Conservation (phyloP, 129 eudicot species). For the Chrysanthemum seticuspe region DNA sequence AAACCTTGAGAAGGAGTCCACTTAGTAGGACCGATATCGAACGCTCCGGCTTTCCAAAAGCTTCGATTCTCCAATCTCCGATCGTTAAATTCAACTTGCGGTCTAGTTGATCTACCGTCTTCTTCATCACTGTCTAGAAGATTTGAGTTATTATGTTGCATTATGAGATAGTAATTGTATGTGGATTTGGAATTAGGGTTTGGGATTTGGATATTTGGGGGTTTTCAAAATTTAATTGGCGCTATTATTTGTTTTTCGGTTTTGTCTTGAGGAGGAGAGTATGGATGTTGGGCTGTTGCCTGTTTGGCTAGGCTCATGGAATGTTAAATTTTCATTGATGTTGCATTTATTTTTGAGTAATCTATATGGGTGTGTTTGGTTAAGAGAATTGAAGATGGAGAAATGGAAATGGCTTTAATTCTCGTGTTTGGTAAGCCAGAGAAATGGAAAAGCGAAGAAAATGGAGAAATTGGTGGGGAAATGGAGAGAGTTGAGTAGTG, state of each 20-base stretch:
- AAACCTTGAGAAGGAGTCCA: constrained; percentile 48
- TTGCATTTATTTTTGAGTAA: too few species aligned
- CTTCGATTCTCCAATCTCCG: constrained; percentile 58
- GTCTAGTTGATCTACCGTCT: constrained; percentile 10
- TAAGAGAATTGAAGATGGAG: too few species aligned
- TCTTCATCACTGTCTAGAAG: constrained; percentile 34
- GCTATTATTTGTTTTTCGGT: neutral
- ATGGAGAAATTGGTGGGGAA: too few species aligned
- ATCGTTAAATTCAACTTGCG: constrained; percentile 17
- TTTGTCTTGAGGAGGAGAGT: neutral
- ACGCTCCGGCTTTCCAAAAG: constrained; percentile 91
- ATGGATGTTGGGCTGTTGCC: too few species aligned
- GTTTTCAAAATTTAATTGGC: too few species aligned
- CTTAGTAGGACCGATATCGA: constrained; percentile 47
- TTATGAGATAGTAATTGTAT: neutral
- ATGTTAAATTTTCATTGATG: too few species aligned
- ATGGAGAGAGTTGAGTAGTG: too few species aligned
- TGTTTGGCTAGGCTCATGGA: too few species aligned
- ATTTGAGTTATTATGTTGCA: constrained; percentile 18
- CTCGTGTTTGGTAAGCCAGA: too few species aligned
- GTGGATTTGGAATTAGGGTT: neutral
- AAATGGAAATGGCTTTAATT: too few species aligned
- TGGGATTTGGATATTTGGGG: neutral
- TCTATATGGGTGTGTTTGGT: too few species aligned
- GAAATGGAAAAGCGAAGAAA: too few species aligned